Percentiles rank a stretch among this genome's conserved stretches.
Conservation (phyloP, 1,284 basidiomycete species). For the Gymnopus androsaceus region DNA sequence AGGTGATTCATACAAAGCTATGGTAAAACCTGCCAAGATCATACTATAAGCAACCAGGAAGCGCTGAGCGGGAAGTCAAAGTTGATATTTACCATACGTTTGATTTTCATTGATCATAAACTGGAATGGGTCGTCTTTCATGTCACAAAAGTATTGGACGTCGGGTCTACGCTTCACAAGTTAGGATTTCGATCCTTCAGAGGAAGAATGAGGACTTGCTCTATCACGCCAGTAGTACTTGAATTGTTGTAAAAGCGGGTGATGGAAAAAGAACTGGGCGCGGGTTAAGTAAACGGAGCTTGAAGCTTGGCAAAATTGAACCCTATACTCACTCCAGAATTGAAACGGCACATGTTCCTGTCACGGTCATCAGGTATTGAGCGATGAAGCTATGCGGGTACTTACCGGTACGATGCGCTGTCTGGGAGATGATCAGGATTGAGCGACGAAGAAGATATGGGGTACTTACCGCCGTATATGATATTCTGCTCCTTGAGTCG, state of each 20-base stretch:
- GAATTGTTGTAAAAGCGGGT: conserved; percentile 66
- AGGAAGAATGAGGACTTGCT: conserved; percentile 27
- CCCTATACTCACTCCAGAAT: conserved; percentile 59
- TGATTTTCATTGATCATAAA: conserved; percentile 77
- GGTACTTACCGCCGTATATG: conserved; percentile 46
- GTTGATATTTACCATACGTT: conserved; percentile 52
- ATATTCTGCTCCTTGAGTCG: conserved; percentile 54
- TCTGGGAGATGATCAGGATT: conserved; percentile 44
- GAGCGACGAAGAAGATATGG: not conserved
- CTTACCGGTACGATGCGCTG: conserved; percentile 13
- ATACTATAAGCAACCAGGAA: not conserved
- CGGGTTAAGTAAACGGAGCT: conserved; percentile 4
- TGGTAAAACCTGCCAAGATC: conserved; percentile 52
- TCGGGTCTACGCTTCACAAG: conserved; percentile 46
- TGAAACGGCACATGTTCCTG: conserved; percentile 81
- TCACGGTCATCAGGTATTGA: no score
- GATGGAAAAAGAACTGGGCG: conserved; percentile 65
- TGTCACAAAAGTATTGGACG: conserved; percentile 73
- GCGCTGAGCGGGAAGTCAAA: no score
- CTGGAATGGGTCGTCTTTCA: conserved; percentile 74
- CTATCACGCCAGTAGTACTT: conserved; percentile 78
- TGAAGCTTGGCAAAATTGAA: not conserved
- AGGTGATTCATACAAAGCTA: conserved; percentile 77
- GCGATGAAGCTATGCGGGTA: no score
- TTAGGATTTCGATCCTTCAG: not conserved